Conservation (phyloP, 345 rosid species). For the Mercurialis annua region DNA sequence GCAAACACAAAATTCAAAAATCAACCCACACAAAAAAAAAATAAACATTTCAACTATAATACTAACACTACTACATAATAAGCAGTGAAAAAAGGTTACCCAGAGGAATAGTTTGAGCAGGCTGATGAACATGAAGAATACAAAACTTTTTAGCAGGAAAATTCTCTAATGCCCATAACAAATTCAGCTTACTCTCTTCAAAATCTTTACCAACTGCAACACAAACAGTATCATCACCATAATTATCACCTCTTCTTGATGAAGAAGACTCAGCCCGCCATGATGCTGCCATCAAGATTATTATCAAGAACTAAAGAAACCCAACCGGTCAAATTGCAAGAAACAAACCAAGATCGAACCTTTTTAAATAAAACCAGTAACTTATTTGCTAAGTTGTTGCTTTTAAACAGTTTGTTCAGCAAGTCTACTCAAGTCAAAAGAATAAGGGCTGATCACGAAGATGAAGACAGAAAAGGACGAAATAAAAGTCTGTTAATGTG, state of each 20-base stretch:
- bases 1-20: not conserved
- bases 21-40: not conserved
- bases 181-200: constrained; percentile 43
- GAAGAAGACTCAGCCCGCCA: not conserved
- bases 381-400: too few relatives aligned
- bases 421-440: not conserved
- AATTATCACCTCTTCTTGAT: constrained; percentile 3
- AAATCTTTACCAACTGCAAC: constrained; percentile 57
- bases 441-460: not conserved
- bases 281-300: constrained; percentile 3
- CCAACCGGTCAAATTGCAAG: not conserved
- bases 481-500: too few relatives aligned
- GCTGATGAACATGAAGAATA: constrained; percentile 41
- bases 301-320: not conserved
- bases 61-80: too few relatives aligned
- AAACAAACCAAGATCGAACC: not conserved
- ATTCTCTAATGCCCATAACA: constrained; percentile 49
- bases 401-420: not conserved
- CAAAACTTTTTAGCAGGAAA: constrained; percentile 39
- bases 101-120: not conserved
- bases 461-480: too few relatives aligned
- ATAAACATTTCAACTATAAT: too few relatives aligned
- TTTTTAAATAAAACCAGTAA: too few relatives aligned
- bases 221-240: constrained; percentile 43
- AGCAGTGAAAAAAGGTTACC: constrained; percentile 6